Conservation (phyloP, 345 rosid species). For the Gynandropsis gynandra region DNA sequence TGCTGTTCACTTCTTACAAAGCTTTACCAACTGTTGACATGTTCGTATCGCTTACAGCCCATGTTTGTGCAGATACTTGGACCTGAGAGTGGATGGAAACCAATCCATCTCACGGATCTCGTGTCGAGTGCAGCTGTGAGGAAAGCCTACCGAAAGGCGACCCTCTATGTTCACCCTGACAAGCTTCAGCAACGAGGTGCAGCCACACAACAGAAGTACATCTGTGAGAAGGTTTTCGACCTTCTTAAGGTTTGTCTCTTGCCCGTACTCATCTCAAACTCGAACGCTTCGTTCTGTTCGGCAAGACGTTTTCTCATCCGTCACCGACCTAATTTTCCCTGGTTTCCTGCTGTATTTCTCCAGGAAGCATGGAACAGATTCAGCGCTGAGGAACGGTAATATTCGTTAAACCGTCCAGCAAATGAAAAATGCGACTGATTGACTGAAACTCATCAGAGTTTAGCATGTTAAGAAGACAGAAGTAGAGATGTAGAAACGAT, state of each 20-base stretch:
- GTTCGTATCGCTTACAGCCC: background rate
- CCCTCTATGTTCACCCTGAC: slow-evolving; percentile 86
- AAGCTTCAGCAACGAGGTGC: slow-evolving; percentile 98
- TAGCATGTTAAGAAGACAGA: slow-evolving; percentile 23
- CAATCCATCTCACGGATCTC: slow-evolving; percentile 72
- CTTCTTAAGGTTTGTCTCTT: slow-evolving; percentile 61
- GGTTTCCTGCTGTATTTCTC: too few species aligned
- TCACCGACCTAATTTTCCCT: background rate
- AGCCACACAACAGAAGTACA: slow-evolving; percentile 77
- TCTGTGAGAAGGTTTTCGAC: slow-evolving; percentile 89
- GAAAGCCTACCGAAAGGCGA: slow-evolving; percentile 89
- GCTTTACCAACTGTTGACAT: background rate
- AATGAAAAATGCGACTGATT: slow-evolving; percentile 12
- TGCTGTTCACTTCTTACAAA: background rate
- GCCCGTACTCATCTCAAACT: background rate
- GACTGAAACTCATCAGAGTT: slow-evolving; percentile 4
- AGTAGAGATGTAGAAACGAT: slow-evolving; percentile 25
- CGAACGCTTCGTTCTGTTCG: background rate
- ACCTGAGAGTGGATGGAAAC: slow-evolving; percentile 90
- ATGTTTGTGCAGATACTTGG: slow-evolving; percentile 66
- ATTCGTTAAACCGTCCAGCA: slow-evolving; percentile 5
- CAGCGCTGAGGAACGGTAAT: slow-evolving; percentile 46
- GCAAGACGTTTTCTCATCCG: background rate
- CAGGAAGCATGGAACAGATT: slow-evolving; percentile 80
- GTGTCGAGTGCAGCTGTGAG: slow-evolving; percentile 62